Conservation (phyloP, 345 rosid species). For the Atalantia buxifolia region DNA sequence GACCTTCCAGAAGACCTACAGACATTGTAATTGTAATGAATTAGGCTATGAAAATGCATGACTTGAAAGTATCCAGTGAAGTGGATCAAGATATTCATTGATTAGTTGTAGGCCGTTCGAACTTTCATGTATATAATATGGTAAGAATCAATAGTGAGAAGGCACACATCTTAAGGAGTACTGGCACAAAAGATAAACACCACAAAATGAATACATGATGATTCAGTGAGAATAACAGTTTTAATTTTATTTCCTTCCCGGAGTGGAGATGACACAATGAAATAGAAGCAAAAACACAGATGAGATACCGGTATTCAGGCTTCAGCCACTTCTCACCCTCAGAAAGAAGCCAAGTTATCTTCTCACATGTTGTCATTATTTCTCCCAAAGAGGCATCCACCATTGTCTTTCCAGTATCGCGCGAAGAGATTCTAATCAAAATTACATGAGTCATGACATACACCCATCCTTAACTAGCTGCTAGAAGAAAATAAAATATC, state of each 20-base stretch:
- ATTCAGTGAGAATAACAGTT: not conserved
- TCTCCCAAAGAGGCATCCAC: conserved; percentile 98
- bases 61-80: not conserved
- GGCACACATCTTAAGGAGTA: conserved; percentile 2
- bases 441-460: not conserved
- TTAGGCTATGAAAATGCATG: not conserved
- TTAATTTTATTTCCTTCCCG: not conserved
- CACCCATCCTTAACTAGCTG: not conserved
- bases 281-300: conserved; percentile 10
- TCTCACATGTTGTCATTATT: conserved; percentile 99
- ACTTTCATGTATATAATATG: not conserved
- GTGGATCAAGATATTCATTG: not conserved
- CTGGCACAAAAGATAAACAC: conserved; percentile 2
- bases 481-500: not conserved
- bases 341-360: conserved; percentile 97
- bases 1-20: conserved; percentile 92
- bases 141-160: not conserved
- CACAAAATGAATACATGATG: not conserved
- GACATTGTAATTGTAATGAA: conserved; percentile 12
- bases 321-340: conserved; percentile 97
- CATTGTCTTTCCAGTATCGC: conserved; percentile 99
- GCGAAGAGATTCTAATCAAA: conserved; percentile 75
- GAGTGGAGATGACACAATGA: not conserved
- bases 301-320: conserved; percentile 79
- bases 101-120: not conserved